Base-by-base conservation (phyloP, 2,329 filamentous ascomycete genomes). In the Fusarium oxysporum region DNA sequence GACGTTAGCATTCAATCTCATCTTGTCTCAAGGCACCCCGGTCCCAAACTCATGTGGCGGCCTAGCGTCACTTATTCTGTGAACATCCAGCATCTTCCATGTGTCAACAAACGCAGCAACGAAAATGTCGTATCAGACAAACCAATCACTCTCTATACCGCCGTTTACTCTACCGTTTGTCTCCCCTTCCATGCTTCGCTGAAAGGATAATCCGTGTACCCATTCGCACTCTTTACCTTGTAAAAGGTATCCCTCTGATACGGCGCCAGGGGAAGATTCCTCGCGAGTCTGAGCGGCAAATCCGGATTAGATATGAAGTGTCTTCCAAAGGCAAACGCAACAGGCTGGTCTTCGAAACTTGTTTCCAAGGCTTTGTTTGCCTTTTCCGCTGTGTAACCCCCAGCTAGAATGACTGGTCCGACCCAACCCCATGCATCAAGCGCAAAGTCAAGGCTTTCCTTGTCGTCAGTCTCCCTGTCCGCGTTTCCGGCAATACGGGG, bases 401-500 rank as follows among this genome's bases (percentile, higher is more conserved):
- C 82, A 0, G 82, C 81, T 8, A 83, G 58, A 10, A 84, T 60
- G 1, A 83, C 54, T 1, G 80, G 79, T 0, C 77, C 73, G 1
- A 38, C 40, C 3, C 76, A 65, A 2, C 9, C 55, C 81, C 81
- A 84, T 4, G 77, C 25, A 1, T 79, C 61, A 8, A 81, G 68
- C 4, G 78, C 76, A 43, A 82, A 83, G 11, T 81, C 76, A 75
- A 72, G 14, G 56, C 62, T 51, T 78, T 72, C 81, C 8, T 41
- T 55, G 8, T 67, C 80, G 2, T 87, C 86, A 5, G 81, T 53
- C 0, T n/a, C 30, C 8, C 43, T 70, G 50, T 87, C 84, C 2
- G 77, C 76, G 57, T 78, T 80, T 6, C 85, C 85, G 3, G 82
- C 79, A 17, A 90, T 81, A 3, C 89, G 85, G 0, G 88, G 85